A percentile compares a stretch with the other conserved stretches of the same genome.
phyloP scores from a whole-genome alignment of 495 filamentous ascomycete genomes.

The Annulohypoxylon stygium region DNA sequence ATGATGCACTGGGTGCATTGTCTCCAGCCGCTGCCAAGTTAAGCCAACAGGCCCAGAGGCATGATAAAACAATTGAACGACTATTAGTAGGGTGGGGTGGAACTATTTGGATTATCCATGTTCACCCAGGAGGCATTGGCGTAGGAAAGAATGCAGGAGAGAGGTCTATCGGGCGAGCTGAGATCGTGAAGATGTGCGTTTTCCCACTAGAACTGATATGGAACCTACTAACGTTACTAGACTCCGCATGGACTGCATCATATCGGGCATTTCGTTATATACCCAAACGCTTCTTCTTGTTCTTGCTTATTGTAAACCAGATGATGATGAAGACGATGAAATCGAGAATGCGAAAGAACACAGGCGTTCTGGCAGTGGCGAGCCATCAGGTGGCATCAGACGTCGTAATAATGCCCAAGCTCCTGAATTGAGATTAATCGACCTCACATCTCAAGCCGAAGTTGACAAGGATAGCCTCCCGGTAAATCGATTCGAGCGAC shows the following conservation, averaged over 20 bases:
- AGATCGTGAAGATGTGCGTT: conserved; percentile 90
- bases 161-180: conserved; percentile 80
- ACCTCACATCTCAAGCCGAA: conserved; percentile 82
- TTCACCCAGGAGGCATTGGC: conserved; percentile 79
- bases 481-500: conserved; percentile 83
- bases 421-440: conserved; percentile 91
- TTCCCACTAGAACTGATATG: neutral
- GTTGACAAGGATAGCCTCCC: conserved; percentile 82
- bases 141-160: conserved; percentile 78
- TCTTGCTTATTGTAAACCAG: conserved; percentile 85
- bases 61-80: conserved; percentile 73
- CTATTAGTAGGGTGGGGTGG: conserved; percentile 94
- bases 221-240: conserved; percentile 62
- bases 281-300: conserved; percentile 89
- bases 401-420: conserved; percentile 80
- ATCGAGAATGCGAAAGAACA: conserved; percentile 31
- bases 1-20: conserved; percentile 36
- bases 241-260: conserved; percentile 93
- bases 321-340: conserved; percentile 69
- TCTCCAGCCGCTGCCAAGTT: conserved; percentile 63
- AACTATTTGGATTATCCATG: conserved; percentile 94
- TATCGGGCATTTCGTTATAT: conserved; percentile 97
- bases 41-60: conserved; percentile 59
- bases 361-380: conserved; percentile 55
- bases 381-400: conserved; percentile 69